Percentiles rank a stretch among this genome's conserved stretches.
These are phyloP conservation scores for Phaeolepiota aurea DNA, from an alignment of 768 basidiomycete genomes.

Conservation along the genomic window DNA sequence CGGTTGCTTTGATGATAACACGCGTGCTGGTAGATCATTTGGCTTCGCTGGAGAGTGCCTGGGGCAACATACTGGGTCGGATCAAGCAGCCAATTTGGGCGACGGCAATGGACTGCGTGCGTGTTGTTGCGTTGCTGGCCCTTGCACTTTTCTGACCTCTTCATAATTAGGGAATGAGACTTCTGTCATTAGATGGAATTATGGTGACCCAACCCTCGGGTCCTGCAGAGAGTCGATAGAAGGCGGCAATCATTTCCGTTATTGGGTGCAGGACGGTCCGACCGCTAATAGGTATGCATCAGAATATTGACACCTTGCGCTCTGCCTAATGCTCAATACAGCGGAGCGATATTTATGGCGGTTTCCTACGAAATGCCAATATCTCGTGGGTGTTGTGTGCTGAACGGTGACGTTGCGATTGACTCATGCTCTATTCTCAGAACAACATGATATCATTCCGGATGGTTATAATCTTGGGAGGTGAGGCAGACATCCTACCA, in stretches of 20 bases:
- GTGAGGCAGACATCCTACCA: slow-evolving; percentile 19
- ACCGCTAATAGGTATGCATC: slow-evolving; percentile 44
- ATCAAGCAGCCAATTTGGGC: slow-evolving; percentile 72
- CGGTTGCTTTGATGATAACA: too few species aligned
- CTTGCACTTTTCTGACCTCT: too few species aligned
- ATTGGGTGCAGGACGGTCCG: slow-evolving; percentile 76
- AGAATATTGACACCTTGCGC: not conserved
- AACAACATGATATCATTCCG: slow-evolving; percentile 59
- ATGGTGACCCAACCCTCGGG: slow-evolving; percentile 72
- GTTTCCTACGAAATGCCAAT: slow-evolving; percentile 67
- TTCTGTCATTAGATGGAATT: slow-evolving; percentile 80
- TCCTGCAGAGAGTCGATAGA: slow-evolving; percentile 79
- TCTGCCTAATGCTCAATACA: slow-evolving; percentile 13
- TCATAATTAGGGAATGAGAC: slow-evolving; percentile 64
- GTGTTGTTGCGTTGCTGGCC: too few species aligned
- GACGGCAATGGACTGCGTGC: slow-evolving; percentile 70
- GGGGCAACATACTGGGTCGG: slow-evolving; percentile 65
- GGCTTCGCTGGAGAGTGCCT: slow-evolving; percentile 74
- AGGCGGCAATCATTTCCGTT: slow-evolving; percentile 85
- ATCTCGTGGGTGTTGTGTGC: slow-evolving; percentile 27
- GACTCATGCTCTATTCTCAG: slow-evolving; percentile 20
- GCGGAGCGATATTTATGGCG: slow-evolving; percentile 71
- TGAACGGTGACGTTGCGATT: too few species aligned
- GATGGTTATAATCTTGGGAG: slow-evolving; percentile 82
- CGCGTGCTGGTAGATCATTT: slow-evolving; percentile 43